Evolutionary conservation across 768 basidiomycete genomes (phyloP), one percentile per base, ranked within the genome.

Genomic region (Termitomyces sp.): DNA sequence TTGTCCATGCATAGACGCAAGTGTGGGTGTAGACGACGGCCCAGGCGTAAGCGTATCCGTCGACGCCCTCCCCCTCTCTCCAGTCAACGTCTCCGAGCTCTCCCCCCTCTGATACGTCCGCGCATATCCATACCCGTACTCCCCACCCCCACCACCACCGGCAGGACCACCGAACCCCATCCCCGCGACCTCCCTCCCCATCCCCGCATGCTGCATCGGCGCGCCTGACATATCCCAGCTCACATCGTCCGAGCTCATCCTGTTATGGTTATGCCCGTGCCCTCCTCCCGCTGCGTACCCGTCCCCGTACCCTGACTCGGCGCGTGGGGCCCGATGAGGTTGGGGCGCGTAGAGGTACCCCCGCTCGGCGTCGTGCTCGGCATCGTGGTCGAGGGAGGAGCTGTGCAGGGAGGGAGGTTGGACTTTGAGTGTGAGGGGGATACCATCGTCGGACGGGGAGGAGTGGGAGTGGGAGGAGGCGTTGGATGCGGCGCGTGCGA

Each of bases 261-360:
- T 38, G 28, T 28, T 28, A 4, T 28, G 28, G 28, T 28, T 28
- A 4, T 28, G 28, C 28, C 28, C 28, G 2, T 28, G 28, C 28
- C 28, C 28, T 28, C 28, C 28, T 28, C 28, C 28, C 45, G n/a
- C 52, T 8, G 24, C 12, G 33, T 68, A 59, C 66, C 35, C 66
- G 59, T 62, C 33, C 13, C 57, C 39, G 16, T 46, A 52, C 24
- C 38, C 57, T 3, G 38, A 15, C 55, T 54, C 54, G n/a, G n/a
- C n/a, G n/a, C n/a, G n/a, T n/a, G n/a, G n/a, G n/a, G n/a, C n/a
- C n/a, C n/a, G n/a, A n/a, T n/a, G n/a, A n/a, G n/a, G n/a, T n/a
- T n/a, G n/a, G n/a, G 87, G 86, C 11, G 84, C 82, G 44, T 81
- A 72, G 57, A 87, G 70, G 38, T 50, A 57, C 65, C 75, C 24